These are phyloP conservation scores for Dacryopinax spathularia DNA, from an alignment of 768 basidiomycete genomes.

Conservation along the genomic window DNA sequence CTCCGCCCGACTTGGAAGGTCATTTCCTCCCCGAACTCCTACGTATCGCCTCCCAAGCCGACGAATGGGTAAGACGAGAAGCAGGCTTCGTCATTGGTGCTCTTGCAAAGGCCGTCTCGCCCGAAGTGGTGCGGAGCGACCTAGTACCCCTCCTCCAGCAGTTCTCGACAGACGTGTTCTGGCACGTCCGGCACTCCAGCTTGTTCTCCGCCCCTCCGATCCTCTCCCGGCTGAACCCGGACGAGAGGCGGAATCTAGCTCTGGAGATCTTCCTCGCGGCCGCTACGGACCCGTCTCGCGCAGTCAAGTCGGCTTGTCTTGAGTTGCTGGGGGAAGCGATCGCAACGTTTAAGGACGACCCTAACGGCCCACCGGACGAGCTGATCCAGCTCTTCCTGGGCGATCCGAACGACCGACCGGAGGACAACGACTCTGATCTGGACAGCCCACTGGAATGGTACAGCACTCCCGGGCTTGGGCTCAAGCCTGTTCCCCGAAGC, in stretches of 20 bases:
- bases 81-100: conserved; percentile 80
- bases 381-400: conserved; percentile 69
- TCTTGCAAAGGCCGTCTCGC: conserved; percentile 73
- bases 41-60: conserved; percentile 15
- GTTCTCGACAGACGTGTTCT: conserved; percentile 51
- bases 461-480: conserved; percentile 10
- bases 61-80: conserved; percentile 67
- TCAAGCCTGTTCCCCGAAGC: conserved; percentile 10
- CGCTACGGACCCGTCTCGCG: conserved; percentile 43
- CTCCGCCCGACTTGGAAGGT: background rate
- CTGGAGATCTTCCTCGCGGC: conserved; percentile 50
- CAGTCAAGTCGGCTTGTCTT: conserved; percentile 65
- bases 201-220: conserved; percentile 75
- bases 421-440: background rate
- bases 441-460: background rate
- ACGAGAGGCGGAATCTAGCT: conserved; percentile 48
- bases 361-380: conserved; percentile 56
- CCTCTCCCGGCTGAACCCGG: conserved; percentile 45
- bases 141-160: conserved; percentile 65
- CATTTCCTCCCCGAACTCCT: conserved; percentile 18
- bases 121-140: conserved; percentile 48
- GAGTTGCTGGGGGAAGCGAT: conserved; percentile 84
- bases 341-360: conserved; percentile 53
- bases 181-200: conserved; percentile 79
- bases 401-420: conserved; percentile 29